A percentile compares a stretch with the other conserved stretches of the same genome.
Conservation (phyloP, 2,329 filamentous ascomycete species). For the Bimuria novae-zelandiae region DNA sequence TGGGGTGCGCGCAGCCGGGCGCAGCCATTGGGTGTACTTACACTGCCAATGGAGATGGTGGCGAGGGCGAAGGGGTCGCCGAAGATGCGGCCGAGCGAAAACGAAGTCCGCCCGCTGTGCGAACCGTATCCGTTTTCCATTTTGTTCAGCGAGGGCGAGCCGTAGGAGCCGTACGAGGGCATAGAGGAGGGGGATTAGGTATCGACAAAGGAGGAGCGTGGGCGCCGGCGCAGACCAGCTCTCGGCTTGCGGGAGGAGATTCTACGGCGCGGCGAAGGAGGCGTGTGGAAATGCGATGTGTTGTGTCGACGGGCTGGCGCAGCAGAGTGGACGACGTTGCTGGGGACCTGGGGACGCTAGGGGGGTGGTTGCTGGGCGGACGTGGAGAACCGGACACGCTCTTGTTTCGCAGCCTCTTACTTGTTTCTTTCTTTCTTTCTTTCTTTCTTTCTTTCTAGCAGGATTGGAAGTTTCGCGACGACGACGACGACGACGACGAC, state of each 20-base stretch:
- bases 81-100: slow-evolving; percentile 85
- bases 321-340: slow-evolving; percentile 10
- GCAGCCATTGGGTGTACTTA: slow-evolving; percentile 58
- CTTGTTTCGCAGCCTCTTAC: background rate
- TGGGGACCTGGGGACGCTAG: slow-evolving; percentile 1
- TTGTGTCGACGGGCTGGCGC: slow-evolving; percentile 27
- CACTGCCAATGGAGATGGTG: slow-evolving; percentile 87
- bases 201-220: slow-evolving; percentile 16
- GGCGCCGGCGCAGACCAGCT: slow-evolving; percentile 12
- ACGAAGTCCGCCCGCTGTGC: slow-evolving; percentile 53
- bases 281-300: background rate
- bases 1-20: slow-evolving; percentile 17
- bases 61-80: slow-evolving; percentile 96
- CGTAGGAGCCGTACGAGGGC: slow-evolving; percentile 74
- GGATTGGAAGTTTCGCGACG: no score
- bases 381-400: background rate
- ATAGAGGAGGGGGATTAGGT: slow-evolving; percentile 55
- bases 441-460: background rate
- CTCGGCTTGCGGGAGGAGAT: slow-evolving; percentile 3
- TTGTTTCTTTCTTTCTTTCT: background rate
- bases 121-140: slow-evolving; percentile 70
- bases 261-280: background rate
- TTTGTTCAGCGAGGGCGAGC: slow-evolving; percentile 77
- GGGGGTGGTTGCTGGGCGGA: background rate
- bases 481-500: no score